These are phyloP conservation scores for Talaromyces pinophilus DNA, from an alignment of 2,329 filamentous ascomycete species.

Conservation along the genomic window DNA sequence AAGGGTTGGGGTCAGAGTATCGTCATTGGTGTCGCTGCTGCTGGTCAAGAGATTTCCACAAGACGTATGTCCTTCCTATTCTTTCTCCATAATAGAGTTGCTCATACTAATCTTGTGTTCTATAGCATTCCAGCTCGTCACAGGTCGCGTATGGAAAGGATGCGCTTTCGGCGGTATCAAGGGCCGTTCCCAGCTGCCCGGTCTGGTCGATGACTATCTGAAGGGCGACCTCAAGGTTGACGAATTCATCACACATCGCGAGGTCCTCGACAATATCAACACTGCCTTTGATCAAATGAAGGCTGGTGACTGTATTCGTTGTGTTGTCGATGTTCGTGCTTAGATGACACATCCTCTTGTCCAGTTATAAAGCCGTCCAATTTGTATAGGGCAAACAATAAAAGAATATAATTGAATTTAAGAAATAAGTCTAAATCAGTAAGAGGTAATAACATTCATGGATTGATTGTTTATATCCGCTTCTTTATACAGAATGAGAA, in stretches of 20 bases:
- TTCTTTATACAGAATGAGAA: neutral
- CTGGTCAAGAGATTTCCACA: slow-evolving; percentile 92
- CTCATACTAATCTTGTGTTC: slow-evolving; percentile 24
- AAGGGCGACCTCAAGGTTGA: slow-evolving; percentile 91
- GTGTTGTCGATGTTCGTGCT: slow-evolving; percentile 71
- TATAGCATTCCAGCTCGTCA: slow-evolving; percentile 95
- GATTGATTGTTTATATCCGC: neutral
- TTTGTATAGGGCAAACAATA: neutral
- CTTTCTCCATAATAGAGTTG: slow-evolving; percentile 16
- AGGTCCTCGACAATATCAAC: slow-evolving; percentile 81
- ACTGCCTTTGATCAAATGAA: slow-evolving; percentile 92
- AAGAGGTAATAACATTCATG: neutral
- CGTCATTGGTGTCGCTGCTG: slow-evolving; percentile 94
- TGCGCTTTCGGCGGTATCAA: slow-evolving; percentile 99
- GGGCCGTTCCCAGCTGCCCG: slow-evolving; percentile 87
- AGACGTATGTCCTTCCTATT: slow-evolving; percentile 67
- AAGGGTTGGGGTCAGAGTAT: slow-evolving; percentile 99
- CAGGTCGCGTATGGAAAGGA: slow-evolving; percentile 95
- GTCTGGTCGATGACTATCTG: slow-evolving; percentile 86
- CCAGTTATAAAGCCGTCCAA: neutral
- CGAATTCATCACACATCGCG: slow-evolving; percentile 98
- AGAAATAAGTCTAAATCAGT: neutral
- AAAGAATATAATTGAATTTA: neutral
- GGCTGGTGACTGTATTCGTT: slow-evolving; percentile 92
- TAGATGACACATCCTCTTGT: slow-evolving; percentile 15